phyloP scores from a whole-genome alignment of 176 grass and related monocot species.

The Avena eriantha region DNA sequence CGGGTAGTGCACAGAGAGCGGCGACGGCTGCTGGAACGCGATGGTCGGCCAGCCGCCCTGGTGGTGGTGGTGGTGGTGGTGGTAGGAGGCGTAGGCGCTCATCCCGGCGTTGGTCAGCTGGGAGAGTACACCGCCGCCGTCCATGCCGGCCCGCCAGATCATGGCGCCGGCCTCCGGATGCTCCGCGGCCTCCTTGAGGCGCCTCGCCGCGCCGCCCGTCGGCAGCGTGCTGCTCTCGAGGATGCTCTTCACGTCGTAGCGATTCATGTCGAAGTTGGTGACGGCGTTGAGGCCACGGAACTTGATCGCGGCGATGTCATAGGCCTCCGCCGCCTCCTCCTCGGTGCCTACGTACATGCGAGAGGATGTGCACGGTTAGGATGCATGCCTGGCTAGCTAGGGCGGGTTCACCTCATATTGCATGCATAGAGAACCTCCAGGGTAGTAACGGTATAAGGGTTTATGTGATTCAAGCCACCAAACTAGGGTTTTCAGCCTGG shows the following conservation, averaged over 20 bases:
- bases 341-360: constrained; percentile 58
- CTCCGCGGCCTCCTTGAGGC: constrained; percentile 56
- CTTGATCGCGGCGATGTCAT: constrained; percentile 82
- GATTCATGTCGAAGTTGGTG: constrained; percentile 83
- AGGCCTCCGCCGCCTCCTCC: constrained; percentile 87
- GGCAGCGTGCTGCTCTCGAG: constrained; percentile 61
- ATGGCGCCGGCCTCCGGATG: constrained; percentile 46
- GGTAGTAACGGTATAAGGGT: background rate
- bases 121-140: constrained; percentile 46
- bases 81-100: constrained; percentile 46
- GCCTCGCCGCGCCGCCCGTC: constrained; percentile 48
- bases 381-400: constrained; percentile 34
- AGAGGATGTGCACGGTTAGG: constrained; percentile 30
- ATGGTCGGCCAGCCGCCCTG: constrained; percentile 58
- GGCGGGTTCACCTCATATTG: constrained; percentile 34
- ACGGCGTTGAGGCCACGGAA: constrained; percentile 74
- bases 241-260: constrained; percentile 79
- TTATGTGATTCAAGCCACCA: constrained; percentile 36
- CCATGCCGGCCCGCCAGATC: constrained; percentile 55
- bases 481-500: constrained; percentile 36
- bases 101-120: constrained; percentile 48
- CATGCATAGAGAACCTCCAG: background rate
- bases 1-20: constrained; percentile 60
- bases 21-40: constrained; percentile 63
- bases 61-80: constrained; percentile 54